Conservation (phyloP, 129 eudicot species). For the Kitagawia praeruptora region DNA sequence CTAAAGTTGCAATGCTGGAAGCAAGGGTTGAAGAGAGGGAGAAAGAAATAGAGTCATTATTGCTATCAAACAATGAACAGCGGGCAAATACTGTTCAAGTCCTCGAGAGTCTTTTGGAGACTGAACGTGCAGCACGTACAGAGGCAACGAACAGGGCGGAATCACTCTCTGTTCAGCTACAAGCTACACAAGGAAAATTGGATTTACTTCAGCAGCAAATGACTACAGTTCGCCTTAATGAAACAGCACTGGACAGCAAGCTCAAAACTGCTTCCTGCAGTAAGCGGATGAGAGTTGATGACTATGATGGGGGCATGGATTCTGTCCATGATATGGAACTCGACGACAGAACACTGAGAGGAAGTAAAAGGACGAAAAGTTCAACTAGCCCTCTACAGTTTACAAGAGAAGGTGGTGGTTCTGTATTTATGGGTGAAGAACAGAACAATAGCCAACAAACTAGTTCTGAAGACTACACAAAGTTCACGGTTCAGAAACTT, state of each 20-base stretch:
- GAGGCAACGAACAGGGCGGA: slow-evolving; percentile 87
- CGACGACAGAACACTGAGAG: slow-evolving; percentile 34
- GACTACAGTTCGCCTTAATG: slow-evolving; percentile 56
- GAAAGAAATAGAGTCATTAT: slow-evolving; percentile 60
- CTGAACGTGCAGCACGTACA: slow-evolving; percentile 73
- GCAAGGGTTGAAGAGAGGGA: slow-evolving; percentile 73
- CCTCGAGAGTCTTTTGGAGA: slow-evolving; percentile 60
- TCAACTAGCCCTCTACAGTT: slow-evolving; percentile 50
- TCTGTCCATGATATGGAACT: slow-evolving; percentile 57
- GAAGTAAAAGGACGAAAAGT: slow-evolving; percentile 55
- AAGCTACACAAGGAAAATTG: slow-evolving; percentile 73
- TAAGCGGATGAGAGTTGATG: slow-evolving; percentile 68
- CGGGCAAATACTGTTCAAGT: slow-evolving; percentile 66
- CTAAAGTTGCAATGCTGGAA: slow-evolving; percentile 61
- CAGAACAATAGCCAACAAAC: slow-evolving; percentile 45
- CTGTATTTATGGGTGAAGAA: slow-evolving; percentile 50
- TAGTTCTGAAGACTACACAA: slow-evolving; percentile 55
- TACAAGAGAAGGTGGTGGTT: slow-evolving; percentile 69
- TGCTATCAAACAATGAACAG: slow-evolving; percentile 77
- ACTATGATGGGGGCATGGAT: slow-evolving; percentile 53
- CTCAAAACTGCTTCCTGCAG: slow-evolving; percentile 71
- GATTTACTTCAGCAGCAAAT: slow-evolving; percentile 76
- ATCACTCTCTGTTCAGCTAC: slow-evolving; percentile 78
- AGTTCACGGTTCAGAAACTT: slow-evolving; percentile 56
- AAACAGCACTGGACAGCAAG: slow-evolving; percentile 65